Evolutionary conservation across 2,329 filamentous ascomycete genomes (phyloP).

Genomic region (Venturia pyrina): DNA sequence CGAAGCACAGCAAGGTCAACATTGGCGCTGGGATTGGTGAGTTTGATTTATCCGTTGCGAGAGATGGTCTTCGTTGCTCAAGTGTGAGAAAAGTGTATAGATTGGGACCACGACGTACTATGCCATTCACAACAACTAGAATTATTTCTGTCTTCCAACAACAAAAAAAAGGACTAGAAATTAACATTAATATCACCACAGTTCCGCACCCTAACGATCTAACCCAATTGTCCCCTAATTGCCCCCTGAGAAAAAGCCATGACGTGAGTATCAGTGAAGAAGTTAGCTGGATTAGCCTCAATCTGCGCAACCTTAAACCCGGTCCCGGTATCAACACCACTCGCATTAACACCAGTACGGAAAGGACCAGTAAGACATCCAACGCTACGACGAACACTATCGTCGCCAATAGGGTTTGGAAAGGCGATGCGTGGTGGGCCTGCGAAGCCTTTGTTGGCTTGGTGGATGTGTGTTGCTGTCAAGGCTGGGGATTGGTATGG

Average conservation of each 20-base stretch:
- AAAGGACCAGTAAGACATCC: slow-evolving; percentile 37
- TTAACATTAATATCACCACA: not conserved
- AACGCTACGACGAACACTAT: slow-evolving; percentile 27
- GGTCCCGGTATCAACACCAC: slow-evolving; percentile 35
- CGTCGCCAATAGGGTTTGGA: slow-evolving; percentile 37
- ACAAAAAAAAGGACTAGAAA: not conserved
- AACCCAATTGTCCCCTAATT: slow-evolving; percentile 36
- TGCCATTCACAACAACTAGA: not conserved
- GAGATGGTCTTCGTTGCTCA: too few species aligned
- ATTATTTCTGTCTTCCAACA: not conserved
- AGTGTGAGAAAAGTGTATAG: not conserved
- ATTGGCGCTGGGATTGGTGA: too few species aligned
- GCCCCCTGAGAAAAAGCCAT: slow-evolving; percentile 40
- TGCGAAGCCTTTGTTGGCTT: slow-evolving; percentile 34
- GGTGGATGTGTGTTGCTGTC: slow-evolving; percentile 47
- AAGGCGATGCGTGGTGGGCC: slow-evolving; percentile 45
- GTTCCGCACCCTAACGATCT: not conserved
- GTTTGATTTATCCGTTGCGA: too few species aligned
- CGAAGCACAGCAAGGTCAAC: too few species aligned
- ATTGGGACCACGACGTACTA: not conserved
- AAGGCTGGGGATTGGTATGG: slow-evolving; percentile 40
- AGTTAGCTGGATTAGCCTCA: slow-evolving; percentile 38
- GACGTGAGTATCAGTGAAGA: slow-evolving; percentile 47
- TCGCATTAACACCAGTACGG: slow-evolving; percentile 31
- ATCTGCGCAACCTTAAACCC: slow-evolving; percentile 43